A percentile compares a stretch with the other conserved stretches of the same genome.
Conservation (phyloP, 1,139 yeast species). For the Hyphopichia fennica region DNA sequence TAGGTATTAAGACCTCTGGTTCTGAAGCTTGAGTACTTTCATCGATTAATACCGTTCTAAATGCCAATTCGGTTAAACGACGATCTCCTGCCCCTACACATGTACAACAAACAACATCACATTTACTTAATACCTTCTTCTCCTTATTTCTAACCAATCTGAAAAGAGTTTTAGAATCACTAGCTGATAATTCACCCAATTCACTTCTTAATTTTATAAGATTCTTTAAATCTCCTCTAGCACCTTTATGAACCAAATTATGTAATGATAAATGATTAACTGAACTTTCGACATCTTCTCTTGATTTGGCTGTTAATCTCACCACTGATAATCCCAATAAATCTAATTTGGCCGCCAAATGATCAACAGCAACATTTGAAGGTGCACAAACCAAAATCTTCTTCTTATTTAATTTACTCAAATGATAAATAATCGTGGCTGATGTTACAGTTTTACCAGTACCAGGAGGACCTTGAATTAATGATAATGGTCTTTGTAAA, state of each 20-base stretch:
- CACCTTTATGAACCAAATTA: conserved; percentile 42
- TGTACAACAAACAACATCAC: conserved; percentile 86
- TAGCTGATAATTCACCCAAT: conserved; percentile 66
- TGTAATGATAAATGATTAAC: conserved; percentile 57
- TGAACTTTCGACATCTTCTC: conserved; percentile 78
- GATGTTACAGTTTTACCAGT: conserved; percentile 96
- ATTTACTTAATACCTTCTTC: conserved; percentile 47
- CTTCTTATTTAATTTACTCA: conserved; percentile 56
- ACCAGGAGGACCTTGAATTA: conserved; percentile 98
- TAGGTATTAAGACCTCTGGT: conserved; percentile 87
- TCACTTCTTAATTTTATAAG: conserved; percentile 59
- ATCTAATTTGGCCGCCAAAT: conserved; percentile 72
- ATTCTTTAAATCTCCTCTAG: conserved; percentile 59
- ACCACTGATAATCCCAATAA: conserved; percentile 72
- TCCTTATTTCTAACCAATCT: conserved; percentile 51
- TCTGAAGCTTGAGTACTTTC: conserved; percentile 95
- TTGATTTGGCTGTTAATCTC: conserved; percentile 69
- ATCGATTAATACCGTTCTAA: conserved; percentile 81
- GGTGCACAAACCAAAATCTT: conserved; percentile 89
- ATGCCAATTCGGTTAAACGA: conserved; percentile 53
- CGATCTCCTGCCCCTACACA: conserved; percentile 90
- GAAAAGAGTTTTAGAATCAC: conserved; percentile 48
- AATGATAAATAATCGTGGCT: conserved; percentile 81
- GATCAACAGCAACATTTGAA: conserved; percentile 94
- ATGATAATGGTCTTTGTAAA: conserved; percentile 70